These are phyloP conservation scores for Aurifilum marmelostoma DNA, from an alignment of 2,329 filamentous ascomycete species.

Conservation along the genomic window DNA sequence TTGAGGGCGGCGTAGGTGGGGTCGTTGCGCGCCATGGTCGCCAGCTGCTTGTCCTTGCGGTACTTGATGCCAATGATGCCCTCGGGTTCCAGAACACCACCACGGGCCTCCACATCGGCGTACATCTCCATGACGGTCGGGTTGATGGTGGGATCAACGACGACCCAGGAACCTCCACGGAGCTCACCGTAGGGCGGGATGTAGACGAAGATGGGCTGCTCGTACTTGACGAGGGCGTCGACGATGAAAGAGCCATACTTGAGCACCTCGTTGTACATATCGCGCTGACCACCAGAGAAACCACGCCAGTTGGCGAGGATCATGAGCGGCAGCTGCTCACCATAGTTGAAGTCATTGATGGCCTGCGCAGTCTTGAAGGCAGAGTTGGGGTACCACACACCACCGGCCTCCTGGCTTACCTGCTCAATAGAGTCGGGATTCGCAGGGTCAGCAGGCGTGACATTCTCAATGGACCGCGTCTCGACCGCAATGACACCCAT, in stretches of 20 bases:
- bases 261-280: slow-evolving; percentile 99
- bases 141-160: slow-evolving; percentile 98
- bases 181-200: slow-evolving; percentile 96
- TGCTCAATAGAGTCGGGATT: slow-evolving; percentile 99
- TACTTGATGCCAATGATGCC: slow-evolving; percentile 99
- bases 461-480: slow-evolving; percentile 93
- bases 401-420: slow-evolving; percentile 90
- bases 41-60: slow-evolving; percentile 93
- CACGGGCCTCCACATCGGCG: slow-evolving; percentile 89
- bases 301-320: slow-evolving; percentile 99
- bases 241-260: slow-evolving; percentile 99
- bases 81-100: slow-evolving; percentile 96
- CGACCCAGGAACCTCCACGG: slow-evolving; percentile 98
- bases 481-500: slow-evolving; percentile 98
- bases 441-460: slow-evolving; percentile 93
- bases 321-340: slow-evolving; percentile 97
- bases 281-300: slow-evolving; percentile 98
- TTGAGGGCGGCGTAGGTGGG: slow-evolving; percentile 80
- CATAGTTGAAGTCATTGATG: slow-evolving; percentile 98
- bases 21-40: slow-evolving; percentile 95
- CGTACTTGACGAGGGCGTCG: slow-evolving; percentile 95
- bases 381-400: slow-evolving; percentile 99
- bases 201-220: slow-evolving; percentile 99
- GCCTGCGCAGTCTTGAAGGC: slow-evolving; percentile 99
- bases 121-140: slow-evolving; percentile 99